These are phyloP conservation scores for Balakata baccata DNA, from an alignment of 345 rosid species.

Conservation along the genomic window DNA sequence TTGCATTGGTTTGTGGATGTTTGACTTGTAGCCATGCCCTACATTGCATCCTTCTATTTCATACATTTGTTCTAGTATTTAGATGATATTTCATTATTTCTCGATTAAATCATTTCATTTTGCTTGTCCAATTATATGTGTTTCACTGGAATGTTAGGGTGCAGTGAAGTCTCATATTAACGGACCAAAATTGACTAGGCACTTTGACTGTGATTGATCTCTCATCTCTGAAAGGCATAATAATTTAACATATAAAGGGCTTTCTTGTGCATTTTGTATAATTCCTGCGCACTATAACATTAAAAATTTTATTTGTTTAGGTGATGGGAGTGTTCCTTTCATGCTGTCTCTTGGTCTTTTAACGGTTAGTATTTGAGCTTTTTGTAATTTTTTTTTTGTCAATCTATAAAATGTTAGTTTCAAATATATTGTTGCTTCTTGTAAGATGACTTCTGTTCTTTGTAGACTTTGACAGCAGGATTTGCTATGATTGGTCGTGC, in stretches of 20 bases:
- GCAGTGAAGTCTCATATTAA: not conserved
- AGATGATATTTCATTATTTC: not conserved
- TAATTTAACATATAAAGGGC: not conserved
- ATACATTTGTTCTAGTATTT: not conserved
- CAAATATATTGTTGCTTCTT: not conserved
- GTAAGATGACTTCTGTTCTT: slow-evolving; percentile 4
- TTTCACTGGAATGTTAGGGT: not conserved
- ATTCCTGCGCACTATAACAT: not conserved
- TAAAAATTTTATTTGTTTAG: slow-evolving; percentile 32
- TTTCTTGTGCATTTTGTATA: not conserved
- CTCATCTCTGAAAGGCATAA: slow-evolving; percentile 1
- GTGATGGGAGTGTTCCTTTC: slow-evolving; percentile 87
- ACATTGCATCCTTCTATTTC: not conserved
- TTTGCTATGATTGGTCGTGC: slow-evolving; percentile 79
- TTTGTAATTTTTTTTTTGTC: slow-evolving; percentile 9
- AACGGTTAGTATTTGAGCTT: slow-evolving; percentile 48
- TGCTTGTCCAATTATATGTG: not conserved
- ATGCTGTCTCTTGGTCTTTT: slow-evolving; percentile 69
- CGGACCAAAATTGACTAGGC: not conserved
- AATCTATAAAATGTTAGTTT: not conserved
- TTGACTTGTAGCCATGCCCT: not conserved
- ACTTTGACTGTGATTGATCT: not conserved
- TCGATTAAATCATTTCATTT: not conserved
- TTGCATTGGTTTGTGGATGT: not conserved
- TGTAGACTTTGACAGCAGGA: slow-evolving; percentile 84